Base-by-base conservation (phyloP, 176 grass and related monocot species). In the Rhynchospora tenuis region DNA sequence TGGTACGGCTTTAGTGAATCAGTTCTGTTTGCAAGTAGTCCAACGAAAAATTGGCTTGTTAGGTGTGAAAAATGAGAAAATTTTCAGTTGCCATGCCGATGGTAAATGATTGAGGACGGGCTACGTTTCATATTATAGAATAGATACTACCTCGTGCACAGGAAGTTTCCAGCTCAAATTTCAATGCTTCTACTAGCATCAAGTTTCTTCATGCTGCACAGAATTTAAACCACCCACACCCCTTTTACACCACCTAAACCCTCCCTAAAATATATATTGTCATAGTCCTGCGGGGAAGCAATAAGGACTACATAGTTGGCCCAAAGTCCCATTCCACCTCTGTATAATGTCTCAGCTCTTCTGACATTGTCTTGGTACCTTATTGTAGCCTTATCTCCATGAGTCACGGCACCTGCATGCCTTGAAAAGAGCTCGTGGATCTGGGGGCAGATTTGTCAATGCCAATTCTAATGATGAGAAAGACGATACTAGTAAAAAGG, bases 361-460 rank as follows among this genome's bases (percentile, higher is more conserved):
- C 9, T 47, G 42, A 81, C 15, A 45, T 46, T 28, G n/a, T 83
- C 22, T 75, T 14, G 44, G 14, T 52, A 7, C 11, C 16, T 22
- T 63, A 70, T 43, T 63, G 38, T 55, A 90, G 88, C 88, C 88
- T 57, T 90, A 90, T 81, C 85, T 90, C 44, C 88, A 90, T 27
- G 88, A 90, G 61, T 90, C 88, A 0, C 88, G 88, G 27, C 88
- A 90, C 55, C 27, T 84, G 63, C 88, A 90, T 90, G 88, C 88
- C 9, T 59, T 90, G 20, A 84, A 86, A 81, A 90, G 88, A 74
- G 80, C 80, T 44, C 64, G 88, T 61, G 88, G 88, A 23, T 79
- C 70, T 64, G 88, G 88, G 43, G 88, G 88, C 79, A 87, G 88
- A 84, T 90, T 90, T 23, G 73, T 90, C 26, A 90, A 90, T 90